phyloP scores from a whole-genome alignment of 495 filamentous ascomycete species.

The Xylaria intraflava region DNA sequence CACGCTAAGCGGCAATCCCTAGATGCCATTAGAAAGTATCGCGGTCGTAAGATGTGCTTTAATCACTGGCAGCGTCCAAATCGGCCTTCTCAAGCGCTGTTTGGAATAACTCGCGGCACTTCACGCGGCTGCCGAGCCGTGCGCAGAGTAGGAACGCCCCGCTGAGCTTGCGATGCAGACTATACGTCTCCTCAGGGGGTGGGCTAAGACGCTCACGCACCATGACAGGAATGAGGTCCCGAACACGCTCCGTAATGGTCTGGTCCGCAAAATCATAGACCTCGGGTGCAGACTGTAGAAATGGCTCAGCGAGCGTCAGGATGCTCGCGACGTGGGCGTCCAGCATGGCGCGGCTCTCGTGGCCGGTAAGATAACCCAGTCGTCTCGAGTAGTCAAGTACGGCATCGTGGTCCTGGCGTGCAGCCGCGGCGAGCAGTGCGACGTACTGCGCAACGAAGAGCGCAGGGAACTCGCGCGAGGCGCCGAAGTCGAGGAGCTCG shows the following conservation, averaged over 20 bases:
- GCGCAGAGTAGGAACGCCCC: constrained; percentile 94
- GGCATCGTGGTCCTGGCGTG: constrained; percentile 53
- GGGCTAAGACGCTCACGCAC: constrained; percentile 78
- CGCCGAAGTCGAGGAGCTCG: constrained; percentile 94
- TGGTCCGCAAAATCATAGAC: constrained; percentile 89
- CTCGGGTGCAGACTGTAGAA: constrained; percentile 64
- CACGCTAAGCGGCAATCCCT: not conserved
- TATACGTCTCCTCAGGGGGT: constrained; percentile 97
- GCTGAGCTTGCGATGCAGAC: constrained; percentile 89
- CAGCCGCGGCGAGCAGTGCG: constrained; percentile 67
- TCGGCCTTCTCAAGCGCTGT: constrained; percentile 52
- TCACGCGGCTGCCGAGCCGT: constrained; percentile 70
- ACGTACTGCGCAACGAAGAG: constrained; percentile 76
- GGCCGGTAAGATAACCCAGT: constrained; percentile 87
- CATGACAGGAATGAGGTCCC: constrained; percentile 84
- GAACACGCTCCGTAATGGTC: constrained; percentile 91
- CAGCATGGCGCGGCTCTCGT: constrained; percentile 74
- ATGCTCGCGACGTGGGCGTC: constrained; percentile 80
- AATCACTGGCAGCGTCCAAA: not conserved
- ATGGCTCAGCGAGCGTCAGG: constrained; percentile 86
- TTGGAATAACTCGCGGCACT: constrained; percentile 74
- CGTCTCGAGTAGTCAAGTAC: constrained; percentile 66
- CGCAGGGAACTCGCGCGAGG: constrained; percentile 75
- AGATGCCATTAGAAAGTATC: not conserved
- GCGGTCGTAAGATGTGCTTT: no score